These are phyloP conservation scores for Acer campestre DNA, from an alignment of 345 rosid species.

Conservation along the genomic window DNA sequence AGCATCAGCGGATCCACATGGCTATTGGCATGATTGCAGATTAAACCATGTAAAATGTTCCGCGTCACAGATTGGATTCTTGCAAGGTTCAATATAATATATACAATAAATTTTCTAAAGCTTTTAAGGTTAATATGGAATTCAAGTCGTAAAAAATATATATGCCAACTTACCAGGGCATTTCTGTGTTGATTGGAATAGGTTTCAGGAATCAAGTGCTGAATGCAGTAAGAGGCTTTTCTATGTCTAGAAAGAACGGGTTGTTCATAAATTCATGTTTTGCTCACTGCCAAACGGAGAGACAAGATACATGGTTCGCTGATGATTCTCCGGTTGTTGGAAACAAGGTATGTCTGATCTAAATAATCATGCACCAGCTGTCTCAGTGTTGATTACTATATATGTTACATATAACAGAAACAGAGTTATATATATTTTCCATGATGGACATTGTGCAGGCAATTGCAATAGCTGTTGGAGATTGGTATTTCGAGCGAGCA, in stretches of 20 bases:
- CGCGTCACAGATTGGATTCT: conserved; percentile 59
- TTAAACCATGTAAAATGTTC: conserved; percentile 75
- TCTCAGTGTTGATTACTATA: neutral
- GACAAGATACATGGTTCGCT: conserved; percentile 95
- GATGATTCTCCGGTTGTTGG: conserved; percentile 74
- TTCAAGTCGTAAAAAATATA: neutral
- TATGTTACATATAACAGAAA: neutral
- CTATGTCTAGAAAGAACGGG: conserved; percentile 72
- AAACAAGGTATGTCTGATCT: conserved; percentile 59
- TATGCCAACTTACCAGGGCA: neutral
- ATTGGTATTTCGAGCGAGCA: conserved; percentile 88
- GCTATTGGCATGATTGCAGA: conserved; percentile 84
- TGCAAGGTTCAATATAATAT: conserved; percentile 60
- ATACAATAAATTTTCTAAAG: neutral
- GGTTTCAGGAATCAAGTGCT: conserved; percentile 90
- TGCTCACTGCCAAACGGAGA: conserved; percentile 95
- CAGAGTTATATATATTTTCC: neutral
- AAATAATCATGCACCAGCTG: neutral
- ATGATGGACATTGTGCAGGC: conserved; percentile 49
- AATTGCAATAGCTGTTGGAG: conserved; percentile 86
- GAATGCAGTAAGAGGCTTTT: conserved; percentile 56
- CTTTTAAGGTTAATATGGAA: neutral
- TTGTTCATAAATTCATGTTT: conserved; percentile 91
- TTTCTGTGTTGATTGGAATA: conserved; percentile 27
- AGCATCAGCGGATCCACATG: conserved; percentile 82